phyloP scores from a whole-genome alignment of 140 eudicot species.

The Cichorium intybus region DNA sequence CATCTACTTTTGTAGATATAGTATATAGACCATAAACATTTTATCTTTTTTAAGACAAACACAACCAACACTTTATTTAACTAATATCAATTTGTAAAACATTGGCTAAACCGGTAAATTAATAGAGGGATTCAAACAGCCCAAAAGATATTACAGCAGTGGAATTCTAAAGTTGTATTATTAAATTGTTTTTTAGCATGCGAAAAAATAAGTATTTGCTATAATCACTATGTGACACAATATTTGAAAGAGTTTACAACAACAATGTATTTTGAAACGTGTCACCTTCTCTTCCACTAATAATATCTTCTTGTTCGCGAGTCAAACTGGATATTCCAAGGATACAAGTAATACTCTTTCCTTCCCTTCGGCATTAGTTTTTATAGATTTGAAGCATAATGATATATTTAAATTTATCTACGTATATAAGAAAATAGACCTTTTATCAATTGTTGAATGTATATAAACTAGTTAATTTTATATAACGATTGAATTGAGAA shows the following conservation, averaged over 20 bases:
- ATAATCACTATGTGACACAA: background rate
- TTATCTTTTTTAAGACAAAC: too few species aligned
- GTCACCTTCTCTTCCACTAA: slow-evolving; percentile 10
- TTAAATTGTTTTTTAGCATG: background rate
- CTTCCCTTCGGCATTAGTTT: background rate
- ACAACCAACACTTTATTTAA: too few species aligned
- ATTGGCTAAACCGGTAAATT: too few species aligned
- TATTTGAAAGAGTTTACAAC: background rate
- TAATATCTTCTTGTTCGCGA: background rate
- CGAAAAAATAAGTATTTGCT: background rate
- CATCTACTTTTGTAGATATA: too few species aligned
- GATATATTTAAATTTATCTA: background rate
- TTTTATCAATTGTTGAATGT: background rate
- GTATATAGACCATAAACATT: too few species aligned
- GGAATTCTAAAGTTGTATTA: background rate
- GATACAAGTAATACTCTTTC: background rate
- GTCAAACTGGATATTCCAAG: slow-evolving; percentile 6
- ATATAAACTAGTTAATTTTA: background rate
- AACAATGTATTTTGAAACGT: slow-evolving; percentile 13
- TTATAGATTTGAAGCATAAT: background rate
- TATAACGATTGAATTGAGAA: too few species aligned
- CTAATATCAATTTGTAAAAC: too few species aligned
- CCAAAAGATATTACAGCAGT: too few species aligned
- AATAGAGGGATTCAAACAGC: too few species aligned
- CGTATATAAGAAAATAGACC: background rate